phyloP scores from a whole-genome alignment of 257 asterid species.

The Penstemon eatonii region DNA sequence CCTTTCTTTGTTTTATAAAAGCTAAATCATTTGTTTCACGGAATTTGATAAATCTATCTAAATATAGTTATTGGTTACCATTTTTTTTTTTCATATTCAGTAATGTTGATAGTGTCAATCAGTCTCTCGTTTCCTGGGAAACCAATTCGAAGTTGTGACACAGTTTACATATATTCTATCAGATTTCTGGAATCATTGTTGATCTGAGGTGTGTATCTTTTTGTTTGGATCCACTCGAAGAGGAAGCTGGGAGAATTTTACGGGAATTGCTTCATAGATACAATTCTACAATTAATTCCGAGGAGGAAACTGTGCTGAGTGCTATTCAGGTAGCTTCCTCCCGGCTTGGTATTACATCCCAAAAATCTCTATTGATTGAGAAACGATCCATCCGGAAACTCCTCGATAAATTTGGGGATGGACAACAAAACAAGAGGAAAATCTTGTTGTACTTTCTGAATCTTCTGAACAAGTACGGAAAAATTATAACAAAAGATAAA shows the following conservation, averaged over 20 bases:
- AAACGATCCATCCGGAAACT: slow-evolving; percentile 65
- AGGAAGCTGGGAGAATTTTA: slow-evolving; percentile 68
- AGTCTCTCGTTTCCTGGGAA: neutral
- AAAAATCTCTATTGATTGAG: slow-evolving; percentile 62
- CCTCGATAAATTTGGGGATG: slow-evolving; percentile 47
- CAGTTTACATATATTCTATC: slow-evolving; percentile 33
- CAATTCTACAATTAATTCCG: slow-evolving; percentile 46
- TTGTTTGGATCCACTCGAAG: slow-evolving; percentile 75
- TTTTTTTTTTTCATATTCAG: neutral
- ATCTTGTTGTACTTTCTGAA: slow-evolving; percentile 55
- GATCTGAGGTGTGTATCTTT: slow-evolving; percentile 58
- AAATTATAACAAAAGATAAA: slow-evolving; percentile 38
- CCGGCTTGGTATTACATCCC: slow-evolving; percentile 64
- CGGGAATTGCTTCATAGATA: slow-evolving; percentile 58
- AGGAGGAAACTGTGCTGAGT: slow-evolving; percentile 46
- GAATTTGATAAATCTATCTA: neutral
- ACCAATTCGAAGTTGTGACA: slow-evolving; percentile 11
- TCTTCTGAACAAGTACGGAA: slow-evolving; percentile 63
- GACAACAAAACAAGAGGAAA: slow-evolving; percentile 48
- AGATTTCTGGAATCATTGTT: slow-evolving; percentile 67
- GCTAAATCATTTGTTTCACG: neutral
- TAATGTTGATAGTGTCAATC: slow-evolving; percentile 8
- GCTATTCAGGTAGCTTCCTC: slow-evolving; percentile 52
- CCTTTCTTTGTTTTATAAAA: neutral
- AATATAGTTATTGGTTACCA: neutral